Percentiles rank a stretch among this genome's conserved stretches.
These are phyloP conservation scores for Pseudozyma sp. DNA, from an alignment of 1,284 basidiomycete species.

Conservation along the genomic window DNA sequence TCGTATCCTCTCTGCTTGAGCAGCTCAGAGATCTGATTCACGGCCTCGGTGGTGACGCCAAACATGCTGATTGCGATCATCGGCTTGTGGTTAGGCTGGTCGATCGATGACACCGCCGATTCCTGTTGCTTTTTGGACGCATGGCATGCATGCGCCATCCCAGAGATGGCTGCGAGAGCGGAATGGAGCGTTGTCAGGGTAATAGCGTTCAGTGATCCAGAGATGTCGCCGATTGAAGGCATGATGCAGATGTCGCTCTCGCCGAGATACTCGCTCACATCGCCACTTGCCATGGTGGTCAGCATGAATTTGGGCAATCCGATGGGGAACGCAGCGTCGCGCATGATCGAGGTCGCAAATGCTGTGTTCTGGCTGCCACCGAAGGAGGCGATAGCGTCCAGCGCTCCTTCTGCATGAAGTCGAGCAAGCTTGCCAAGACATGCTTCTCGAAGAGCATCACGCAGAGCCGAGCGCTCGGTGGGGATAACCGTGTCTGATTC, in stretches of 20 bases:
- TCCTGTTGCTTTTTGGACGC: constrained; percentile 1
- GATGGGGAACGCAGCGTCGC: constrained; percentile 25
- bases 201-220: constrained; percentile 41
- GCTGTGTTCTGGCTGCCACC: constrained; percentile 46
- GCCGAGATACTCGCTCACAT: constrained; percentile 38
- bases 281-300: constrained; percentile 46
- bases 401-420: constrained; percentile 1
- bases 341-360: constrained; percentile 46
- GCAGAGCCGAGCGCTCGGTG: constrained; percentile 14
- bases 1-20: constrained; percentile 32
- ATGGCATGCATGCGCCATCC: constrained; percentile 28
- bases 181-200: constrained; percentile 25
- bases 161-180: constrained; percentile 34
- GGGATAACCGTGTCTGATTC: not conserved
- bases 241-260: constrained; percentile 46
- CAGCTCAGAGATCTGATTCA: constrained; percentile 32
- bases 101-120: not conserved
- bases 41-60: constrained; percentile 38
- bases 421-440: constrained; percentile 14
- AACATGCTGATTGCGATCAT: constrained; percentile 48
- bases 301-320: constrained; percentile 48
- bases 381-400: constrained; percentile 38
- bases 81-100: constrained; percentile 14
- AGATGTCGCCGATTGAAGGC: constrained; percentile 48
- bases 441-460: constrained; percentile 14